Evolutionary conservation across 805 yeast genomes (phyloP).

Genomic region (Candida tibetensis): DNA sequence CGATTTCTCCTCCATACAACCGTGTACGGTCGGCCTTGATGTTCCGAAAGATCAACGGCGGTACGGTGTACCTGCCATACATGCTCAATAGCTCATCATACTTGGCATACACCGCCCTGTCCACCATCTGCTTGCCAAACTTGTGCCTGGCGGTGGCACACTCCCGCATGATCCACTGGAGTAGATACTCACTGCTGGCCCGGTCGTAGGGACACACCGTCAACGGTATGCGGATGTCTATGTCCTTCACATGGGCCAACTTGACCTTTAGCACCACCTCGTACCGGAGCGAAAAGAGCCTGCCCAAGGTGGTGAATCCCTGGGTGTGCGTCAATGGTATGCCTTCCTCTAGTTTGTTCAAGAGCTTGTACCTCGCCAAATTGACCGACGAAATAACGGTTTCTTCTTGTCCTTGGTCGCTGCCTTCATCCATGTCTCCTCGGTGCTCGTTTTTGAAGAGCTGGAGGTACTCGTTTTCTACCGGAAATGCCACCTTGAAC

Average conservation of each 20-base stretch:
- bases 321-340: constrained; percentile 45
- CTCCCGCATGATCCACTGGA: constrained; percentile 53
- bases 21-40: constrained; percentile 36
- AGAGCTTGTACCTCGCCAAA: constrained; percentile 20
- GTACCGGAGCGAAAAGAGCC: constrained; percentile 50
- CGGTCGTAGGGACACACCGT: constrained; percentile 54
- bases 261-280: constrained; percentile 50
- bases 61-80: constrained; percentile 21
- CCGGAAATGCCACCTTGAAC: constrained; percentile 31
- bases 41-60: constrained; percentile 28
- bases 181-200: constrained; percentile 44
- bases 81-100: constrained; percentile 21
- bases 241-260: constrained; percentile 46
- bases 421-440: not conserved
- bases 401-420: constrained; percentile 10
- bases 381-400: constrained; percentile 14
- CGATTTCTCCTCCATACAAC: constrained; percentile 10
- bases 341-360: constrained; percentile 34
- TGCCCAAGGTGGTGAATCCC: constrained; percentile 51
- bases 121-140: constrained; percentile 33
- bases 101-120: constrained; percentile 16
- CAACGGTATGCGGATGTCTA: constrained; percentile 50
- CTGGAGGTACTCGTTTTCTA: constrained; percentile 34
- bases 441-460: constrained; percentile 14
- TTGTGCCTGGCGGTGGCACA: constrained; percentile 41